A percentile compares a stretch with the other conserved stretches of the same genome.
These are phyloP conservation scores for Trametes cubensis DNA, from an alignment of 768 basidiomycete genomes.

Conservation along the genomic window DNA sequence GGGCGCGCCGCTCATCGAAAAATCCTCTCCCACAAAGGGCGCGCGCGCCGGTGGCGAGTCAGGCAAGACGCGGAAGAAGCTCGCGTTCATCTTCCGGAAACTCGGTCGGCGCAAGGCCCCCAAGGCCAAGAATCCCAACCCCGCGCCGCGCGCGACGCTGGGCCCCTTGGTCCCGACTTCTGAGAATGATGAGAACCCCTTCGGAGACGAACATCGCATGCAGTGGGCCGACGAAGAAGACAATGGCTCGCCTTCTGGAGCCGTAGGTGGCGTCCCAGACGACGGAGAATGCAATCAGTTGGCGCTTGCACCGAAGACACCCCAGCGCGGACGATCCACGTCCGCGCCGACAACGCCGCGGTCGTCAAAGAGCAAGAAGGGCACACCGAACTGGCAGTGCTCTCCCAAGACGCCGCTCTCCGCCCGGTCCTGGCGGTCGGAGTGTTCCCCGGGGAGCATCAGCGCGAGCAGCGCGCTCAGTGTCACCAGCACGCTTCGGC, in stretches of 20 bases:
- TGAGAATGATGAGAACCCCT: neutral
- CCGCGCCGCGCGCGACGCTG: neutral
- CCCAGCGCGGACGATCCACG: neutral
- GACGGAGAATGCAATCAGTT: neutral
- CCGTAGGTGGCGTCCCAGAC: neutral
- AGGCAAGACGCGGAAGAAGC: neutral
- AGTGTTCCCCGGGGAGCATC: conserved; percentile 1
- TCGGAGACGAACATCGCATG: neutral
- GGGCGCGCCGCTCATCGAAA: neutral
- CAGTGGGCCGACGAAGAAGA: neutral
- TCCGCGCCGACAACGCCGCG: conserved; percentile 3
- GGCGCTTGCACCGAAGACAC: conserved; percentile 1
- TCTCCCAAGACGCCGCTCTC: conserved; percentile 10
- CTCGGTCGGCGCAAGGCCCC: neutral
- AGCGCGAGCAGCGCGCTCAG: conserved; percentile 3
- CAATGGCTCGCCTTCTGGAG: neutral
- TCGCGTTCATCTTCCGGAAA: neutral
- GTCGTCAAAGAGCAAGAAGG: neutral
- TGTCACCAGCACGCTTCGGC: neutral
- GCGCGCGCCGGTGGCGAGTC: neutral
- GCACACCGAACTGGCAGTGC: no score
- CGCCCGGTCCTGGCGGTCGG: conserved; percentile 8
- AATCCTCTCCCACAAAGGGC: neutral
- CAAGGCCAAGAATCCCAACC: neutral
- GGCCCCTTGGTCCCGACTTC: neutral